Evolutionary conservation across 1,284 basidiomycete species (phyloP), one percentile per base, ranked within the genome.

Genomic region (Malassezia yamatoensis): DNA sequence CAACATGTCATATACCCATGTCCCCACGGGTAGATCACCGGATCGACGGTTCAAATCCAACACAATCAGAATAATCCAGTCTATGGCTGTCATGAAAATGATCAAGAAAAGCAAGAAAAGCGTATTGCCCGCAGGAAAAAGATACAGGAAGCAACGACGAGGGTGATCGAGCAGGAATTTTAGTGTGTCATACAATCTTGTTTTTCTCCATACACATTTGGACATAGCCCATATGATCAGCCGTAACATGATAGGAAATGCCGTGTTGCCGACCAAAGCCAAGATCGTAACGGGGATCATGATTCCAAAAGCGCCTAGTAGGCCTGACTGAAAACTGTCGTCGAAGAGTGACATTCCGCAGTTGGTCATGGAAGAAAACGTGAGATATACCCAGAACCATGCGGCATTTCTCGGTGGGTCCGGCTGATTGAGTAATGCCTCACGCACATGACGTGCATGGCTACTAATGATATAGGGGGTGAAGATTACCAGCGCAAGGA

Each of bases 131-230:
- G 88, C 85, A 0, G 93, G 93, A 68, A 98, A 96, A 7, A 98
- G 81, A 74, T 94, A 91, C 40, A 93, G 83, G 72, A 89, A 96
- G 77, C 93, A 80, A 57, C 91, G 82, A 21, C 91, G 82, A n/a
- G 93, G 93, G 70, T 96, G 93, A 70, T 96, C 90, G 16, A 98
- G 81, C 6, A 98, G 80, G 75, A 98, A 98, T 55, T 85, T 84
- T 1, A 94, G 78, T 0, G 90, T 90, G 76, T 94, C 88, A 56
- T 83, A 80, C 0, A 82, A 66, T 1, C 83, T 81, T 9, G 86
- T 88, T 0, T 70, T 66, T 9, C 71, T 70, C 0, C 83, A 83
- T 15, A 85, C 81, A 13, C 82, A 53, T 68, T 85, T 85, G 18
- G 83, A 81, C 44, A 86, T 68, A 10, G 76, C 69, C 90, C 90